These are phyloP conservation scores for Apostasia shenzhenica DNA, from an alignment of 106 monocot species.

Conservation along the genomic window DNA sequence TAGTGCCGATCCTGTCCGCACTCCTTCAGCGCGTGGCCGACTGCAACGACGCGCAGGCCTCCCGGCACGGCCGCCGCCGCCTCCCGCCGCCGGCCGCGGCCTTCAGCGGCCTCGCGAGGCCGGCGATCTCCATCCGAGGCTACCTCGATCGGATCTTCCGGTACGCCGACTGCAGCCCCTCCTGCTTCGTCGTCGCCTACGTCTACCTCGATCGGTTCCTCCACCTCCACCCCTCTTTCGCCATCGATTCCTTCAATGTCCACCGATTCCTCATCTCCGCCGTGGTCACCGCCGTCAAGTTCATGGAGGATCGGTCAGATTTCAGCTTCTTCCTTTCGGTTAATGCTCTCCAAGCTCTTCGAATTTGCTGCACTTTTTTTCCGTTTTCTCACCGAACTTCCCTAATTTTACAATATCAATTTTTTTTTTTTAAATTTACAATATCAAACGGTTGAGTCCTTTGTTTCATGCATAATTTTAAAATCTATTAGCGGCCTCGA, in stretches of 20 bases:
- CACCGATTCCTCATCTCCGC: constrained; percentile 53
- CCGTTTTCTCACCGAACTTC: too few relatives aligned
- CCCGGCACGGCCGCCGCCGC: neutral
- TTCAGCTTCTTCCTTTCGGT: neutral
- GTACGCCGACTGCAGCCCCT: constrained; percentile 40
- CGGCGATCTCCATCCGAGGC: constrained; percentile 21
- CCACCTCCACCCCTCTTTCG: constrained; percentile 2
- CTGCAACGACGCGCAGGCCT: constrained; percentile 18
- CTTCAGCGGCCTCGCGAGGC: constrained; percentile 34
- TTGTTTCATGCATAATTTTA: too few relatives aligned
- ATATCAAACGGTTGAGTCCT: too few relatives aligned
- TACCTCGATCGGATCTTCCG: constrained; percentile 44
- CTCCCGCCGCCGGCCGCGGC: neutral
- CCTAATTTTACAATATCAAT: too few relatives aligned
- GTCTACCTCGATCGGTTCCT: constrained; percentile 49
- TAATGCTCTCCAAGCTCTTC: too few relatives aligned
- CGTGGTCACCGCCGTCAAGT: constrained; percentile 48
- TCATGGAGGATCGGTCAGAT: constrained; percentile 51
- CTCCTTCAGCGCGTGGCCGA: constrained; percentile 30
- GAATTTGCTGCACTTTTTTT: too few relatives aligned
- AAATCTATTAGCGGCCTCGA: too few relatives aligned
- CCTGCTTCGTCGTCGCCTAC: constrained; percentile 44
- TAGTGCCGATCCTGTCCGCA: constrained; percentile 26
- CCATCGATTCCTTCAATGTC: constrained; percentile 34
- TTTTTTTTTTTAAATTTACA: too few relatives aligned